phyloP scores from a whole-genome alignment of 2,329 filamentous ascomycete species.

The Akanthomyces dipterigenus region DNA sequence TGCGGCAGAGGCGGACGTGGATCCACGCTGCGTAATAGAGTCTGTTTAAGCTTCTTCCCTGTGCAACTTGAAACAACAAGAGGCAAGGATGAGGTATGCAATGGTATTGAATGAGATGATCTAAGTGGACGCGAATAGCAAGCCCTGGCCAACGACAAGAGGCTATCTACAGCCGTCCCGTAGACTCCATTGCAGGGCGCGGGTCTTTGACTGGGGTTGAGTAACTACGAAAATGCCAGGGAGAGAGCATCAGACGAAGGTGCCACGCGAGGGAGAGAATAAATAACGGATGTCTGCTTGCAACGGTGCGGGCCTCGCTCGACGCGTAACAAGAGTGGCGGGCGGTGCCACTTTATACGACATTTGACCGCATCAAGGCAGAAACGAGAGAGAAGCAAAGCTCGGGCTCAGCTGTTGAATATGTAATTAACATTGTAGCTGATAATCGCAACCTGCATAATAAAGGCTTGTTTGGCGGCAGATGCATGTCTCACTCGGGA shows the following conservation, averaged over 20 bases:
- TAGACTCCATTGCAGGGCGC: background rate
- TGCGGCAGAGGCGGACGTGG: background rate
- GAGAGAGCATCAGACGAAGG: background rate
- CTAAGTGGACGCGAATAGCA: background rate
- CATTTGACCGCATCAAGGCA: background rate
- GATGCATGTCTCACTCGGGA: conserved; percentile 5
- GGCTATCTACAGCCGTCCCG: background rate
- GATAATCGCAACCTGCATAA: background rate
- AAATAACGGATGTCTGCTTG: background rate
- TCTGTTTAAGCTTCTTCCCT: background rate
- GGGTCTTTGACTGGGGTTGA: background rate
- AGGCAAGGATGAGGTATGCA: background rate
- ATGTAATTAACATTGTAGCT: background rate
- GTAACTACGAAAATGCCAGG: background rate
- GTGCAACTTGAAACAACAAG: background rate
- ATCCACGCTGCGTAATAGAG: background rate
- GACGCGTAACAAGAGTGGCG: background rate
- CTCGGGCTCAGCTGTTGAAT: background rate
- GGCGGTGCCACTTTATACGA: background rate
- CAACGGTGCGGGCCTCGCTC: background rate
- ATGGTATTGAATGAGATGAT: background rate
- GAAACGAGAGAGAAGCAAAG: background rate
- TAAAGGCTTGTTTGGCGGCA: background rate
- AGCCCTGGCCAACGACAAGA: background rate
- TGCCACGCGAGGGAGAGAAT: background rate